Conservation (phyloP, 73 alveolate genomes). For the Uronychia binucleata region DNA sequence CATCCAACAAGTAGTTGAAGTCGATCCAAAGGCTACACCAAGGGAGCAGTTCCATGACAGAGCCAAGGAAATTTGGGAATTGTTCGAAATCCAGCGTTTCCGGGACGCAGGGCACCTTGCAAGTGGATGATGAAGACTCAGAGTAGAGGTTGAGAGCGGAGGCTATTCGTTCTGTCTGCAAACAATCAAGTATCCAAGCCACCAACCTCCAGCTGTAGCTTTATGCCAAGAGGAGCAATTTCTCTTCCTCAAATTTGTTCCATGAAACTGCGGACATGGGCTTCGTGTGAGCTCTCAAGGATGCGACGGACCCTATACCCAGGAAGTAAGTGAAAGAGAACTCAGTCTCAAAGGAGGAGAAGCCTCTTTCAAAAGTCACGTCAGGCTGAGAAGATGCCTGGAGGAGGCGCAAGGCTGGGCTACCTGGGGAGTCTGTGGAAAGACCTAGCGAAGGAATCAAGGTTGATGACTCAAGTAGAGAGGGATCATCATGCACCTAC, state of each 20-base stretch:
- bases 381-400: background rate
- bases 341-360: background rate
- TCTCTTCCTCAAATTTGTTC: background rate
- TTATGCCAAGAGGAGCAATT: background rate
- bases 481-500: too few species aligned
- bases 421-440: background rate
- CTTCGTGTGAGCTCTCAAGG: background rate
- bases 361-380: background rate
- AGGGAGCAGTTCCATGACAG: background rate
- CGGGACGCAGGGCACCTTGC: background rate
- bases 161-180: background rate
- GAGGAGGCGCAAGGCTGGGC: background rate
- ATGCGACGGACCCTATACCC: background rate
- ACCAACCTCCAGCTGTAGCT: background rate
- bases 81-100: background rate
- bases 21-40: background rate
- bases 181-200: background rate
- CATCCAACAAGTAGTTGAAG: background rate
- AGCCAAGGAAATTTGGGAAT: background rate
- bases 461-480: too few species aligned
- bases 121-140: background rate
- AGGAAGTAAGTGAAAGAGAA: background rate
- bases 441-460: too few species aligned
- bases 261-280: background rate
- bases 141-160: background rate